These are phyloP conservation scores for Tremella mesenterica DNA, from an alignment of 768 basidiomycete genomes.

Conservation along the genomic window DNA sequence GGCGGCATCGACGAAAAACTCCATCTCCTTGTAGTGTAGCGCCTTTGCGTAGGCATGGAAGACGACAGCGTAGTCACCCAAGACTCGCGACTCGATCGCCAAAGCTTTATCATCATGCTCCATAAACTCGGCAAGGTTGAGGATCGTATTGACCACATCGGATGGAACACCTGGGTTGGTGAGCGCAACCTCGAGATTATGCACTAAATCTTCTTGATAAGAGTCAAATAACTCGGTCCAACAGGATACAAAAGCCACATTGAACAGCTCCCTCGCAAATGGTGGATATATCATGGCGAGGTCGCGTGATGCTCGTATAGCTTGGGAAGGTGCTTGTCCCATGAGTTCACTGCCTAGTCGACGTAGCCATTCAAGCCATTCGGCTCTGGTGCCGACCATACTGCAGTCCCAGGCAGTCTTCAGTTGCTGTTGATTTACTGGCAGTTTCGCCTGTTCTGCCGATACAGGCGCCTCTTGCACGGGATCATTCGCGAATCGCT, in stretches of 20 bases:
- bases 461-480: constrained; percentile 40
- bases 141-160: constrained; percentile 78
- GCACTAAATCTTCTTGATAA: constrained; percentile 93
- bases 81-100: constrained; percentile 82
- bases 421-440: constrained; percentile 92
- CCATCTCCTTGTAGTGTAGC: constrained; percentile 94
- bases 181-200: constrained; percentile 77
- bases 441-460: constrained; percentile 76
- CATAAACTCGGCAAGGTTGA: constrained; percentile 97
- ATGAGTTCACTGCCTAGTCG: constrained; percentile 87
- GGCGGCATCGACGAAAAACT: constrained; percentile 86
- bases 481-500: constrained; percentile 43
- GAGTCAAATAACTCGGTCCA: constrained; percentile 94
- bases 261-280: constrained; percentile 88
- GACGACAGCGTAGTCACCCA: constrained; percentile 87
- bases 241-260: constrained; percentile 95
- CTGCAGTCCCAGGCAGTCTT: constrained; percentile 94
- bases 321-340: constrained; percentile 96
- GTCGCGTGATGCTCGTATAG: constrained; percentile 91
- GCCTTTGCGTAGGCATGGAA: constrained; percentile 96
- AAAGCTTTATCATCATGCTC: constrained; percentile 95
- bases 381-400: constrained; percentile 58
- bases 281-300: constrained; percentile 85
- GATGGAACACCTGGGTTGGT: constrained; percentile 63
- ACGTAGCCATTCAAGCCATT: constrained; percentile 95